Base-by-base conservation (phyloP, 352 stramenopile species). In the Phytophthora lateralis region DNA sequence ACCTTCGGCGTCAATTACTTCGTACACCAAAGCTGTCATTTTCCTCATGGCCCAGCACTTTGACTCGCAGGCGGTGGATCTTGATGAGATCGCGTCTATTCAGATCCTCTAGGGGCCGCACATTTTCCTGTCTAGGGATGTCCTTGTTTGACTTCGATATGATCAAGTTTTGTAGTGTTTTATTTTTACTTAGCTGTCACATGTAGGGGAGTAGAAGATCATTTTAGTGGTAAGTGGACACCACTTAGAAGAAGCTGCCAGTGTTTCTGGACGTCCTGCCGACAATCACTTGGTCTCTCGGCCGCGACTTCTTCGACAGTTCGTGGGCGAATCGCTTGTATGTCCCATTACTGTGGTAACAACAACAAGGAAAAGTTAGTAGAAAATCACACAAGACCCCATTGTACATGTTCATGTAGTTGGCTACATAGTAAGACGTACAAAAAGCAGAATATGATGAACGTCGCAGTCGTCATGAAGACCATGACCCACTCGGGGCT, bases 401-500 rank as follows among this genome's bases (percentile, higher is more conserved):
- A 32, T 11, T 32, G 9, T n/a, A n/a, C n/a, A n/a, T n/a, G n/a
- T n/a, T n/a, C n/a, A n/a, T n/a, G n/a, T 7, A n/a, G 34, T 42
- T 18, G 15, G n/a, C 8, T 10, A 45, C 21, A 24, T 24, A 24
- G 21, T 24, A 24, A 24, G 30, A 83, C 80, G 15, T 75, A 89
- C 73, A 78, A 87, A 52, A 82, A 75, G 56, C 69, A 82, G 63
- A 90, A 85, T 8, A 77, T 29, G 21, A 85, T 26, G 30, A 78
- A 75, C 6, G 79, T 85, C 18, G 75, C 2, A 3, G 71, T 41
- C 1, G 80, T 60, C 44, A 88, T 53, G 26, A 78, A 63, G 9
- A 78, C 73, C 68, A 89, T 82, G 30, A 82, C 55, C 72, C 69
- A 82, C 63, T 90, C 73, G 1, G 82, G 82, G 14, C 63, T 82